These are phyloP conservation scores for Dryas octopetala DNA, from an alignment of 306 rosid genomes.

Conservation along the genomic window DNA sequence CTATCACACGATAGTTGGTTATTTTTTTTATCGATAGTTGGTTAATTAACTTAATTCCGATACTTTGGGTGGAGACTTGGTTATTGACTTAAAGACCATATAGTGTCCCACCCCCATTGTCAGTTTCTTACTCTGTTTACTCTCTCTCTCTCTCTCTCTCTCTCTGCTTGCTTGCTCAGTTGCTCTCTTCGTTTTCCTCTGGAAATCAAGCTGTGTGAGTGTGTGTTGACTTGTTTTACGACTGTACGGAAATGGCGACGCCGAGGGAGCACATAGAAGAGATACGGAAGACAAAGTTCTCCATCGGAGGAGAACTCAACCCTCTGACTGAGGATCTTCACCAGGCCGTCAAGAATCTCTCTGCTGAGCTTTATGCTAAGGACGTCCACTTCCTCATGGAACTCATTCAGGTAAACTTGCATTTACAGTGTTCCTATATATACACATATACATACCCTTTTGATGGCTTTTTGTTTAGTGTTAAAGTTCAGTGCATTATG, in stretches of 20 bases:
- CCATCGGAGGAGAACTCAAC: conserved; percentile 44
- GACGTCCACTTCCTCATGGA: conserved; percentile 78
- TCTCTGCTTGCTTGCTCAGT: neutral
- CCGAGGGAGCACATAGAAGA: conserved; percentile 46
- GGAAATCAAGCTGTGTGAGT: neutral
- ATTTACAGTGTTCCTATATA: no score
- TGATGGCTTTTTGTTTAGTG: no score
- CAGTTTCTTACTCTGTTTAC: neutral
- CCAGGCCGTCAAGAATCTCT: conserved; percentile 50
- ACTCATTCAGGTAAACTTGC: conserved; percentile 50
- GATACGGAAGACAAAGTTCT: conserved; percentile 50
- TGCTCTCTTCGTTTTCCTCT: no score
- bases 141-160: neutral
- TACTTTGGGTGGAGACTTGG: no score
- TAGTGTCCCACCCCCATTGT: no score
- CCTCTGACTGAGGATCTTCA: conserved; percentile 49
- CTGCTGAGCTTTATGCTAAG: conserved; percentile 59
- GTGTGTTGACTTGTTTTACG: neutral
- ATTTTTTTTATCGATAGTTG: no score
- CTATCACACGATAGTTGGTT: no score
- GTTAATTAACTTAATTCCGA: no score
- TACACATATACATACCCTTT: neutral
- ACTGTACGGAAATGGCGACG: conserved; percentile 24
- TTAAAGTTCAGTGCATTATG: no score
- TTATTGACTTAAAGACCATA: no score